Conservation (phyloP, 352 stramenopile species). For the Globisporangium acanthophoron region DNA sequence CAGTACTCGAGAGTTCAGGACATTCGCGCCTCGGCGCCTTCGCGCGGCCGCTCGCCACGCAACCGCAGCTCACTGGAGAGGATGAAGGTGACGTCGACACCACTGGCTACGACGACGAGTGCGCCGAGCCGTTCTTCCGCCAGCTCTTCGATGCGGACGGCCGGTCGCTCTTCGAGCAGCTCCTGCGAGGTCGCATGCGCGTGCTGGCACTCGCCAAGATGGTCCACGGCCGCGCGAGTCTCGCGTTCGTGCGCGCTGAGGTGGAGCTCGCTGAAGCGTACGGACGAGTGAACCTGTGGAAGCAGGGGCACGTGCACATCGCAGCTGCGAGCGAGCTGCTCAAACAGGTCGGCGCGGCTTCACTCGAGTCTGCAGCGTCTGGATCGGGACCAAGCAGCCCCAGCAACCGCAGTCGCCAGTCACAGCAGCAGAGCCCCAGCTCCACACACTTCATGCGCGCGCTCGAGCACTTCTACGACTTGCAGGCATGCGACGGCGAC, state of each 20-base stretch:
- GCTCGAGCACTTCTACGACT: constrained; percentile 21
- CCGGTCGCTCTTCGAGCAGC: constrained; percentile 47
- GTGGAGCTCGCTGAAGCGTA: constrained; percentile 54
- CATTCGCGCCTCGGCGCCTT: constrained; percentile 55
- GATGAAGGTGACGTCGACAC: constrained; percentile 1
- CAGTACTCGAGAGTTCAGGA: constrained; percentile 60
- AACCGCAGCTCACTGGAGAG: neutral
- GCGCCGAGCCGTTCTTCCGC: constrained; percentile 48
- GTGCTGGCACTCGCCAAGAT: constrained; percentile 50
- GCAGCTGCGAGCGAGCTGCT: constrained; percentile 31
- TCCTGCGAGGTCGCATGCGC: constrained; percentile 51
- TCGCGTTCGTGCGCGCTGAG: constrained; percentile 38
- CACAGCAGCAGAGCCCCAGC: neutral
- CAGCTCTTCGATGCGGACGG: constrained; percentile 60
- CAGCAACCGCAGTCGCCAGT: neutral
- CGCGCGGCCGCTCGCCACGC: constrained; percentile 35
- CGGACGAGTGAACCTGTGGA: constrained; percentile 57
- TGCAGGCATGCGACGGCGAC: constrained; percentile 6
- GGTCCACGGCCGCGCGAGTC: constrained; percentile 26
- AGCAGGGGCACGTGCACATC: constrained; percentile 51
- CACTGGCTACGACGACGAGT: constrained; percentile 20
- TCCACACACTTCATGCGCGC: neutral
- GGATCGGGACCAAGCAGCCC: neutral
- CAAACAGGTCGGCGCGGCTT: constrained; percentile 18
- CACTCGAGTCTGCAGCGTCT: neutral